Evolutionary conservation across 2,329 filamentous ascomycete species (phyloP), one percentile per base, ranked within the genome.

Genomic region (Alternaria viburni): DNA sequence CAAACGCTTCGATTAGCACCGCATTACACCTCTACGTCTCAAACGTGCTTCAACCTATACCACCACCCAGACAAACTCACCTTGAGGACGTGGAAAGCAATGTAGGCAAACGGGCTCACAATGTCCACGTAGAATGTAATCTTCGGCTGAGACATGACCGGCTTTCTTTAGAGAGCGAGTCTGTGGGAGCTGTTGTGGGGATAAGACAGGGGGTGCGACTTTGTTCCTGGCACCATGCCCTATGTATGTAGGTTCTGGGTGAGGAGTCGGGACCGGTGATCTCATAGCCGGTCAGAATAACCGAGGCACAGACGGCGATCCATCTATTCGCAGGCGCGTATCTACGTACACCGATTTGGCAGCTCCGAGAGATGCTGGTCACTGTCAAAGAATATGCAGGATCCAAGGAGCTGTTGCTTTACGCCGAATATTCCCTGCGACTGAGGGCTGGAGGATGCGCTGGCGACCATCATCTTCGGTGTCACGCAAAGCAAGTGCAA

Each of bases 41-140:
- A 17, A 41, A 41, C 36, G 36, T 17, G 36, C 36, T 41, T 41
- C 36, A 41, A 41, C 36, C 36, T 30, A 46, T 25, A 23, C 47
- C n/a, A 21, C 46, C 28, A 41, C 32, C 43, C 36, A 12, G 15
- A 28, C 15, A 32, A 41, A 76, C 84, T 67, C 79, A 87, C 87
- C 73, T 82, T 80, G 26, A 86, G 74, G 32, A 88, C 77, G 69
- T 86, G 83, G 73, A 87, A 89, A 3, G 85, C 87, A 59, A 88
- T 81, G 69, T 89, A 89, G 1, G 82, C 86, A 74, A 90, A 89
- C 1, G 88, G 88, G 63, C 83, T 86, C 23, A 90, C 82, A 11
- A 88, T 81, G 77, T 89, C 87, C 49, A 89, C 74, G 68, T 86
- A 89, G 13, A 89, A 78, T 0, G 84, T 87, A 56, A 89, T 81